A percentile compares a stretch with the other conserved stretches of the same genome.
phyloP scores from a whole-genome alignment of 1,139 yeast genomes.

The Pichia sp. region DNA sequence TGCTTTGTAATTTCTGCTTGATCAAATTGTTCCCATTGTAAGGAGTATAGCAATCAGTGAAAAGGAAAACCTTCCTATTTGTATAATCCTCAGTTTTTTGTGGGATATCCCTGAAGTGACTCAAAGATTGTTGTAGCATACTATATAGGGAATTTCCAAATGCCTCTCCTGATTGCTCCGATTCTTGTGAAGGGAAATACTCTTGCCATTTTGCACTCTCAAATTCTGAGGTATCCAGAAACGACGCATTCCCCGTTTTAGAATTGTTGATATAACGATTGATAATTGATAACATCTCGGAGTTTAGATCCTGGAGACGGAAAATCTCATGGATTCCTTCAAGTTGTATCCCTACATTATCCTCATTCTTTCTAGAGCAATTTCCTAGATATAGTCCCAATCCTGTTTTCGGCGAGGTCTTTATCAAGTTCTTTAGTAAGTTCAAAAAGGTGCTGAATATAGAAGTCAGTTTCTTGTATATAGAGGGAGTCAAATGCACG shows the following conservation, averaged over 20 bases:
- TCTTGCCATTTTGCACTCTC: conserved; percentile 11
- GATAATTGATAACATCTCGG: conserved; percentile 32
- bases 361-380: conserved; percentile 22
- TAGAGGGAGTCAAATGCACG: conserved; percentile 49
- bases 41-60: conserved; percentile 57
- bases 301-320: conserved; percentile 33
- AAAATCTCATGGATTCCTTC: conserved; percentile 27
- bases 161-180: conserved; percentile 7
- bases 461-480: conserved; percentile 42
- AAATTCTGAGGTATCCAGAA: conserved; percentile 4
- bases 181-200: conserved; percentile 20
- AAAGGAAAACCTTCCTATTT: conserved; percentile 40
- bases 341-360: conserved; percentile 6
- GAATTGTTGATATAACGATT: conserved; percentile 25
- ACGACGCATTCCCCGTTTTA: conserved; percentile 2
- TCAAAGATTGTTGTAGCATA: conserved; percentile 30
- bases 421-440: conserved; percentile 50
- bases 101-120: conserved; percentile 29
- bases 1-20: conserved; percentile 42
- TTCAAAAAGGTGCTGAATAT: conserved; percentile 49
- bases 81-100: conserved; percentile 31
- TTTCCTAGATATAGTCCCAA: conserved; percentile 60
- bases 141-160: conserved; percentile 22
- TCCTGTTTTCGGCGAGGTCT: conserved; percentile 56
- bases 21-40: conserved; percentile 28